phyloP scores from a whole-genome alignment of 2,329 filamentous ascomycete genomes.

The Chaetothyriales sp. region DNA sequence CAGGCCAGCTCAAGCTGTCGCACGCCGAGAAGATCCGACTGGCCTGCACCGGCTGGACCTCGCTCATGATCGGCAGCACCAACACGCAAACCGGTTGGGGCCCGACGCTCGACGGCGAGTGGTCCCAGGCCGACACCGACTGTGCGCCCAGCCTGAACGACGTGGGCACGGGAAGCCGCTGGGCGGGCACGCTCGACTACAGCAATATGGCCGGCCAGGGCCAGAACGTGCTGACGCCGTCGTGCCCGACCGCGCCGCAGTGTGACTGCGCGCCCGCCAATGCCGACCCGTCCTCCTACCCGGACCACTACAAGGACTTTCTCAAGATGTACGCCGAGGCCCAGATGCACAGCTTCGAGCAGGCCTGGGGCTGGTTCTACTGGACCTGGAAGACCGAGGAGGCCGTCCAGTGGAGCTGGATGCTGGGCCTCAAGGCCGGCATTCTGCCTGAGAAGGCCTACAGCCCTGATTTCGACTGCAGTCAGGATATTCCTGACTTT shows the following conservation, averaged over 20 bases:
- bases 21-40: conserved; percentile 76
- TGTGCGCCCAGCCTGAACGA: conserved; percentile 79
- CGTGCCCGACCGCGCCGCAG: conserved; percentile 33
- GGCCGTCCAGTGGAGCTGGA: conserved; percentile 83
- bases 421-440: conserved; percentile 59
- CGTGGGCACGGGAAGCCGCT: conserved; percentile 72
- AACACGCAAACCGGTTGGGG: conserved; percentile 54
- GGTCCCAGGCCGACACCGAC: conserved; percentile 94
- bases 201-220: conserved; percentile 45
- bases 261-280: conserved; percentile 70
- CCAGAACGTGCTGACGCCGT: not conserved
- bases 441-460: conserved; percentile 67
- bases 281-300: conserved; percentile 53
- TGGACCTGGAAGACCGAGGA: conserved; percentile 95
- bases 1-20: conserved; percentile 62
- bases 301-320: conserved; percentile 64
- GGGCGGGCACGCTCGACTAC: conserved; percentile 61
- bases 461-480: conserved; percentile 54
- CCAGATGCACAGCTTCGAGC: conserved; percentile 89
- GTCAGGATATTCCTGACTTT: conserved; percentile 31
- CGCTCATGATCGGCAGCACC: conserved; percentile 59
- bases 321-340: conserved; percentile 82
- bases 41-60: conserved; percentile 73
- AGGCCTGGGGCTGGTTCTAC: conserved; percentile 95
- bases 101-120: conserved; percentile 88